These are phyloP conservation scores for Solanum microdontum DNA, from an alignment of 257 asterid species.

Conservation along the genomic window DNA sequence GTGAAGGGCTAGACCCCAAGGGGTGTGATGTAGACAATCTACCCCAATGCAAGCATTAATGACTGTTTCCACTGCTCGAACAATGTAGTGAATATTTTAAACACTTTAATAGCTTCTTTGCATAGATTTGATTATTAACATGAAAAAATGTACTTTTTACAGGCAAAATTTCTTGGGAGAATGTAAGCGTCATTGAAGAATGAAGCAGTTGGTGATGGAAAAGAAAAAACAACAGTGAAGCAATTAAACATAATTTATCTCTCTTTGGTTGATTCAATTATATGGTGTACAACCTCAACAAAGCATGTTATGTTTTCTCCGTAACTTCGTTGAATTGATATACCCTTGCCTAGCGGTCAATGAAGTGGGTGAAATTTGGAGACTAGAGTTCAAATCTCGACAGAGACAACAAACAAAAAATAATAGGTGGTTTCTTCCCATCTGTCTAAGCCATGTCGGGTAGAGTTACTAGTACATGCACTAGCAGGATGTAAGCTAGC, in stretches of 20 bases:
- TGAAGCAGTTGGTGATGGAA: neutral
- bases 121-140: neutral
- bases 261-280: neutral
- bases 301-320: neutral
- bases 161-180: neutral
- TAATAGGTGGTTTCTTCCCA: neutral
- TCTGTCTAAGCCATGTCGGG: neutral
- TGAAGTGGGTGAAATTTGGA: neutral
- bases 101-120: neutral
- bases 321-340: neutral
- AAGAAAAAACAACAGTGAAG: neutral
- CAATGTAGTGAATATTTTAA: neutral
- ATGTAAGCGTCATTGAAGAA: neutral
- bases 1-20: neutral
- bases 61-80: neutral
- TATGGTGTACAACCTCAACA: neutral
- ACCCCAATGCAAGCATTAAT: neutral
- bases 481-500: neutral
- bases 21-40: neutral
- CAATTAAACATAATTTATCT: neutral
- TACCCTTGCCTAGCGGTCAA: neutral
- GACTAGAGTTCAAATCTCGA: neutral
- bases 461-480: neutral
- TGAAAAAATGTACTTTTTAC: neutral
- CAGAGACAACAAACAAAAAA: neutral